Percentiles rank a stretch among this genome's conserved stretches.
phyloP scores from a whole-genome alignment of 768 basidiomycete species.

The Auriscalpium microsporum region DNA sequence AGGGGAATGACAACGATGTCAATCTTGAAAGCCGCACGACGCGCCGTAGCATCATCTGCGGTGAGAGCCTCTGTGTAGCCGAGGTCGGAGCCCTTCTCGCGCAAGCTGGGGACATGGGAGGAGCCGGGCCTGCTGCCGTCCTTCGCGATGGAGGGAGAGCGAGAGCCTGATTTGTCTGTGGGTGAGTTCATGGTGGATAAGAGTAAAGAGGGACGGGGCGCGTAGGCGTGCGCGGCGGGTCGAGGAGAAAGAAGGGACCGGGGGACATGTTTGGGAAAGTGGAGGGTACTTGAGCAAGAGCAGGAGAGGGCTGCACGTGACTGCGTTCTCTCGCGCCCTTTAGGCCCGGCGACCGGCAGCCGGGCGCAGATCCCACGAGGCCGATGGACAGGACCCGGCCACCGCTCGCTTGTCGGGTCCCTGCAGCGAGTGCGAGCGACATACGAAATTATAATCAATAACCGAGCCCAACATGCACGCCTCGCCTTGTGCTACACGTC shows the following conservation, averaged over 20 bases:
- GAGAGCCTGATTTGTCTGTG: not conserved
- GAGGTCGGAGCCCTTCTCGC: not conserved
- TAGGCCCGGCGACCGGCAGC: not conserved
- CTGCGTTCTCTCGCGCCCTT: not conserved
- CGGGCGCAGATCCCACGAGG: not conserved
- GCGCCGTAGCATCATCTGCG: not conserved
- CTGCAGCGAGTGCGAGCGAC: no score
- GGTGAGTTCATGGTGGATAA: no score
- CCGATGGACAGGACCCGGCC: not conserved
- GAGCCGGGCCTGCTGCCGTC: not conserved
- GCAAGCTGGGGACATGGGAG: not conserved
- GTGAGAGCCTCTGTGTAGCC: conserved; percentile 3
- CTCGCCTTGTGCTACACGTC: no score
- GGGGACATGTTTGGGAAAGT: not conserved
- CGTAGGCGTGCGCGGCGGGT: not conserved
- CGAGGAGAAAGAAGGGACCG: not conserved
- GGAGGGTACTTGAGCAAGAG: not conserved
- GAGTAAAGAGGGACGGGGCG: not conserved
- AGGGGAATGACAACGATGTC: conserved; percentile 11
- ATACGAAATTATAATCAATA: no score
- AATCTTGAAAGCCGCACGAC: conserved; percentile 5
- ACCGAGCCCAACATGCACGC: no score
- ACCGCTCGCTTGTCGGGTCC: not conserved
- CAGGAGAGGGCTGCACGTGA: not conserved
- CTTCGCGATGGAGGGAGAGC: not conserved